phyloP scores from a whole-genome alignment of 352 stramenopile species.

The Blastocystis hominis region DNA sequence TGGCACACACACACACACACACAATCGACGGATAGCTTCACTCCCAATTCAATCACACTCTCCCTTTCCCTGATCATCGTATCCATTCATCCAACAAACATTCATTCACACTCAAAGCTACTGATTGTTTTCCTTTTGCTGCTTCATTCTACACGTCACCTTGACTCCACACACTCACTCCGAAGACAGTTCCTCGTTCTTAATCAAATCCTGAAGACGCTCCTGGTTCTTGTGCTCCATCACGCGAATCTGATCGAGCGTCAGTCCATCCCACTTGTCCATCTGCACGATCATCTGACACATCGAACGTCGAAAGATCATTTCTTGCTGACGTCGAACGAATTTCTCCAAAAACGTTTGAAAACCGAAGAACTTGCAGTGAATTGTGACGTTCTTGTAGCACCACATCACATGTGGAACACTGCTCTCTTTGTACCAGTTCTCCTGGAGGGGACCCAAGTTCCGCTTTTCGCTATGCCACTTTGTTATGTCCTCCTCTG shows the following conservation, averaged over 20 bases:
- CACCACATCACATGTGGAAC: conserved; percentile 35
- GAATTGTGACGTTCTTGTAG: conserved; percentile 17
- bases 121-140: not conserved
- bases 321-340: conserved; percentile 42
- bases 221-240: conserved; percentile 21
- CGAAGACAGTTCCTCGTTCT: not conserved
- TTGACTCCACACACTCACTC: not conserved
- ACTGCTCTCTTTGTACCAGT: not conserved
- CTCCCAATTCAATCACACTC: not conserved
- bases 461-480: conserved; percentile 35
- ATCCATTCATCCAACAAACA: not conserved
- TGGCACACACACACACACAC: too few species aligned
- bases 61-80: not conserved
- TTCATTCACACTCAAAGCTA: not conserved
- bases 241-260: conserved; percentile 32
- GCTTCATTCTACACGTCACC: not conserved
- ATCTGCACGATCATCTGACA: conserved; percentile 37
- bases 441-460: conserved; percentile 4
- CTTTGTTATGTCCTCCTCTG: not conserved
- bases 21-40: not conserved
- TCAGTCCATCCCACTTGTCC: conserved; percentile 53
- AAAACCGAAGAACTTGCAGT: conserved; percentile 14
- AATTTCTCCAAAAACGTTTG: conserved; percentile 32
- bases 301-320: conserved; percentile 32
- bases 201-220: conserved; percentile 16